Conservation (phyloP, 768 basidiomycete genomes). For the Sarcodon aspratus region DNA sequence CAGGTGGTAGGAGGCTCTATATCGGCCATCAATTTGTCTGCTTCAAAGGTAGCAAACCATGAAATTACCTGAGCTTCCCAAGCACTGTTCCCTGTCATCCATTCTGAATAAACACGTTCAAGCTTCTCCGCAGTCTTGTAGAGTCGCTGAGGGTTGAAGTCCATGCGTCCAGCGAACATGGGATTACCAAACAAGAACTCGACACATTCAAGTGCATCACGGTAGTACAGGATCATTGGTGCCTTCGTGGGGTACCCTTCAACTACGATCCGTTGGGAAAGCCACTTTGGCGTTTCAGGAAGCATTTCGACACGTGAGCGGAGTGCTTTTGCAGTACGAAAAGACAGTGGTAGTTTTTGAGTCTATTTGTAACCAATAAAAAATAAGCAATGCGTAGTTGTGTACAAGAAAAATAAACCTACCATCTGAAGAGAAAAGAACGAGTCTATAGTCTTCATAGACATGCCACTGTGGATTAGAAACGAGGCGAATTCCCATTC, state of each 20-base stretch:
- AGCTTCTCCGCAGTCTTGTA: background rate
- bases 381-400: background rate
- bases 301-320: background rate
- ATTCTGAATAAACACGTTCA: background rate
- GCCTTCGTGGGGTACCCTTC: background rate
- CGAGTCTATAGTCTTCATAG: background rate
- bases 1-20: too few relatives aligned
- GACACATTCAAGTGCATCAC: background rate
- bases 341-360: background rate
- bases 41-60: background rate
- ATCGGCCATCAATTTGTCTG: too few relatives aligned
- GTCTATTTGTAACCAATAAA: background rate
- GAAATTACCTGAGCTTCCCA: background rate
- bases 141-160: background rate
- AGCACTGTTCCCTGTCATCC: background rate
- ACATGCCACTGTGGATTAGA: background rate
- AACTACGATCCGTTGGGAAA: background rate
- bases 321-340: background rate
- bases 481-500: background rate
- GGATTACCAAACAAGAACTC: background rate
- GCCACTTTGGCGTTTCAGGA: background rate
- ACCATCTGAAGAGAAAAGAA: background rate
- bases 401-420: too few relatives aligned
- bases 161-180: background rate
- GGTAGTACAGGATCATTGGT: background rate